Conservation (phyloP, 192 early-diverging fungal genomes). For the Rhizophagus prolifer region DNA sequence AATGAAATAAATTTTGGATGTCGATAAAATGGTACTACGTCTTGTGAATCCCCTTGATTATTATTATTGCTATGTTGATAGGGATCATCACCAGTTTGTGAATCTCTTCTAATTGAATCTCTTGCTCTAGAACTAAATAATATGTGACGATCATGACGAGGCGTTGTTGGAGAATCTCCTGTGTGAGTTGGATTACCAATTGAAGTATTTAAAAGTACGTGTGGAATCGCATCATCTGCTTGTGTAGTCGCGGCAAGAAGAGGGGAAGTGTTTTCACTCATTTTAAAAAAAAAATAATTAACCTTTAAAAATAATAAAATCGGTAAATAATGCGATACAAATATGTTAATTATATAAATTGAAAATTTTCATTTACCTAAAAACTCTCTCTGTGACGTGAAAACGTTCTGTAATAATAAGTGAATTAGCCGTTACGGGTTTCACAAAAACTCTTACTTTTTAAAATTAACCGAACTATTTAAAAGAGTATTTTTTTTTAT, state of each 20-base stretch:
- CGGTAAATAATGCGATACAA: no score
- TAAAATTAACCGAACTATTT: no score
- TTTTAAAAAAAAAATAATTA: background rate
- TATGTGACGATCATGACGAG: background rate
- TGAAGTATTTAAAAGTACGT: conserved; percentile 23
- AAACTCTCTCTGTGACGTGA: no score
- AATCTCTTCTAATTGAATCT: background rate
- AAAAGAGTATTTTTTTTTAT: no score
- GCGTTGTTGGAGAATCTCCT: background rate
- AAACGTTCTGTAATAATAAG: no score
- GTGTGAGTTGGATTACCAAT: conserved; percentile 6
- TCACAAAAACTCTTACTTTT: no score
- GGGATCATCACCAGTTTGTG: background rate
- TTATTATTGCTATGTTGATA: background rate
- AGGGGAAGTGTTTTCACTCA: background rate
- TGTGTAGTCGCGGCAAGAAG: conserved; percentile 19
- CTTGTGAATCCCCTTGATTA: background rate
- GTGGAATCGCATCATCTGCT: background rate
- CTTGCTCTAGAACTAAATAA: background rate
- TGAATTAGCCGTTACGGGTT: no score
- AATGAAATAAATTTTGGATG: conserved; percentile 33
- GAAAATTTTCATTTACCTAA: no score
- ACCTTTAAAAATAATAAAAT: no score
- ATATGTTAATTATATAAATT: no score
- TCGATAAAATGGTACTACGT: conserved; percentile 15